Base-by-base conservation (phyloP, 768 basidiomycete species). In the Chalciporus pseudorubinellus region DNA sequence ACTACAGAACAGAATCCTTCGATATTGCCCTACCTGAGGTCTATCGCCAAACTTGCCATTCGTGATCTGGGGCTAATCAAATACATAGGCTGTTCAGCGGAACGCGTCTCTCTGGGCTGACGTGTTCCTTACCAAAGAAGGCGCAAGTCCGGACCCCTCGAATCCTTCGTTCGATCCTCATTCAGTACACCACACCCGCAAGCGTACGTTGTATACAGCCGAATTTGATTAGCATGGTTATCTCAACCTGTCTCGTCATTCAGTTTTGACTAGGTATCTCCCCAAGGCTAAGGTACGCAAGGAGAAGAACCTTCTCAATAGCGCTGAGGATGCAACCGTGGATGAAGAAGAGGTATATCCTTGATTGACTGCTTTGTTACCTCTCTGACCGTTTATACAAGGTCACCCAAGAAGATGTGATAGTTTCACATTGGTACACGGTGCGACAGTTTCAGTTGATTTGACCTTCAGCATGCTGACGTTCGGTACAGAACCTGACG, bases 101-200 rank as follows among this genome's bases (percentile, higher is more conserved):
- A 95, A 95, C 63, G 88, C 81, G 11, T 82, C 88, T 2, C 68
- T 94, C 43, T 95, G 88, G 87, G 87, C 87, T 14, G 89, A 95
- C 59, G 75, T 93, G 6, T 89, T 87, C 65, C 68, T 95, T 8
- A 77, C 83, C 1, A 83, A 79, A 55, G 77, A 87, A 39, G 82
- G 81, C 0, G 77, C 79, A 10, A 82, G 76, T 57, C 87, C 86
- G 0, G 76, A 92, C 59, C 88, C 87, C 9, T 70, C 75, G 11
- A 74, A 77, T 47, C 58, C 74, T 20, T 63, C 21, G 56, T 93
- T 83, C 64, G 72, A 81, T 49, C 74, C 77, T 6, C 64, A 71
- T 11, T 74, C 80, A 45, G 77, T 93, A 6, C 83, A 89, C 56
- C 84, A 90, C 63, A 68, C 84, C 51, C 78, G 88, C 47, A 92